Evolutionary conservation across 345 rosid genomes (phyloP).

Genomic region (Brassica cretica): DNA sequence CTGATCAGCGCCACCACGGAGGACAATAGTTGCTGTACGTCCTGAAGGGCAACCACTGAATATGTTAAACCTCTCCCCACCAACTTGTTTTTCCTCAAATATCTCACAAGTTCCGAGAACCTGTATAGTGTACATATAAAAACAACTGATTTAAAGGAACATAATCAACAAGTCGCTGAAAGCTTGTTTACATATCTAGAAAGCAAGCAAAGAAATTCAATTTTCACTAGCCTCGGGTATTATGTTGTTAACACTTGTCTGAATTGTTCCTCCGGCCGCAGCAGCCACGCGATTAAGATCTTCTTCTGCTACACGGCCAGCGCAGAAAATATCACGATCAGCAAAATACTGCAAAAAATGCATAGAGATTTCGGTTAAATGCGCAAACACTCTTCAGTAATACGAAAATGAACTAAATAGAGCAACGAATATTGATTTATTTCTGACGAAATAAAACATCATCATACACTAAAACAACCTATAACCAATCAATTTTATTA

Average conservation of each 20-base stretch:
- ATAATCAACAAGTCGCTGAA: conserved; percentile 12
- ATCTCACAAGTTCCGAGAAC: conserved; percentile 95
- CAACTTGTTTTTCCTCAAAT: conserved; percentile 98
- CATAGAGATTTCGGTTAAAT: background rate
- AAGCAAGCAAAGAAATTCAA: conserved; percentile 11
- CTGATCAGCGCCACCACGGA: conserved; percentile 99
- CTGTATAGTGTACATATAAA: conserved; percentile 45
- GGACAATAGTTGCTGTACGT: conserved; percentile 91
- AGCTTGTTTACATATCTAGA: conserved; percentile 7
- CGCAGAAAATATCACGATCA: conserved; percentile 97
- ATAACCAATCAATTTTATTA: conserved; percentile 22
- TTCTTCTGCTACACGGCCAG: conserved; percentile 98
- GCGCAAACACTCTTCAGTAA: background rate
- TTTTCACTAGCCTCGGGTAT: conserved; percentile 66
- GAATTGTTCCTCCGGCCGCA: conserved; percentile 94
- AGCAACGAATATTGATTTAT: conserved; percentile 3
- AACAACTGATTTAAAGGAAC: background rate
- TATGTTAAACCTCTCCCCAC: conserved; percentile 96
- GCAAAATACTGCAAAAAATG: conserved; percentile 77
- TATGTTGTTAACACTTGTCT: conserved; percentile 91
- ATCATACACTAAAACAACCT: conserved; percentile 1
- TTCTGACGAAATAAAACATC: conserved; percentile 9
- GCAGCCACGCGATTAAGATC: conserved; percentile 95
- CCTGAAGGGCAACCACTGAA: conserved; percentile 99
- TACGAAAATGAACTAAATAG: conserved; percentile 10